Evolutionary conservation across 2,329 filamentous ascomycete genomes (phyloP).

Genomic region (Lomentospora prolificans): DNA sequence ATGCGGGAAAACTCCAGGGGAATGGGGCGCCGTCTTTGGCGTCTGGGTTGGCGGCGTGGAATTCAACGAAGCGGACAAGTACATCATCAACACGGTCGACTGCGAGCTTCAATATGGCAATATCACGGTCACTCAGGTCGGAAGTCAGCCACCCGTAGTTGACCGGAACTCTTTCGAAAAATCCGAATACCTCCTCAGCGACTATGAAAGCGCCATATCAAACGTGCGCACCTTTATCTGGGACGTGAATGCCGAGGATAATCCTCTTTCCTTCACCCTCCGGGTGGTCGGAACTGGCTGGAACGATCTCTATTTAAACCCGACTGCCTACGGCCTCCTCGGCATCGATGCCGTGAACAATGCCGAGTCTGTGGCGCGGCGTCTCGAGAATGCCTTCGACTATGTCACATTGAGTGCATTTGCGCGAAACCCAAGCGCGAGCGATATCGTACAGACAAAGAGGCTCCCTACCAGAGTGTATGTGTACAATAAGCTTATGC

Average conservation of each 20-base stretch:
- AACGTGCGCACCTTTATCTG: background rate
- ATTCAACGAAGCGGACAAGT: background rate
- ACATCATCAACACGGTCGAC: slow-evolving; percentile 10
- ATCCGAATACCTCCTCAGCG: background rate
- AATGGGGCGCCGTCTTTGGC: slow-evolving; percentile 11
- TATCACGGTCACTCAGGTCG: slow-evolving; percentile 10
- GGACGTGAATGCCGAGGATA: background rate
- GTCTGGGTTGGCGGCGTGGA: slow-evolving; percentile 11
- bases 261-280: background rate
- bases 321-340: slow-evolving; percentile 8
- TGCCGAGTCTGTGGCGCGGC: slow-evolving; percentile 10
- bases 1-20: background rate
- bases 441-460: slow-evolving; percentile 4
- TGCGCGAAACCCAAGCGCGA: slow-evolving; percentile 10
- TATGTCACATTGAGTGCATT: slow-evolving; percentile 13
- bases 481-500: slow-evolving; percentile 9
- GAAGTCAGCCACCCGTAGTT: slow-evolving; percentile 8
- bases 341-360: slow-evolving; percentile 8
- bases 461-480: background rate
- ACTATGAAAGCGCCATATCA: background rate
- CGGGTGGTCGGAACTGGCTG: background rate
- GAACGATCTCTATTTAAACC: slow-evolving; percentile 7
- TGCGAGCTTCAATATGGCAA: slow-evolving; percentile 11
- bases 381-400: slow-evolving; percentile 12
- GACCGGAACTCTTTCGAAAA: slow-evolving; percentile 6